Conservation (phyloP, 2,329 filamentous ascomycete species). For the Aspergillus novoparasiticus region DNA sequence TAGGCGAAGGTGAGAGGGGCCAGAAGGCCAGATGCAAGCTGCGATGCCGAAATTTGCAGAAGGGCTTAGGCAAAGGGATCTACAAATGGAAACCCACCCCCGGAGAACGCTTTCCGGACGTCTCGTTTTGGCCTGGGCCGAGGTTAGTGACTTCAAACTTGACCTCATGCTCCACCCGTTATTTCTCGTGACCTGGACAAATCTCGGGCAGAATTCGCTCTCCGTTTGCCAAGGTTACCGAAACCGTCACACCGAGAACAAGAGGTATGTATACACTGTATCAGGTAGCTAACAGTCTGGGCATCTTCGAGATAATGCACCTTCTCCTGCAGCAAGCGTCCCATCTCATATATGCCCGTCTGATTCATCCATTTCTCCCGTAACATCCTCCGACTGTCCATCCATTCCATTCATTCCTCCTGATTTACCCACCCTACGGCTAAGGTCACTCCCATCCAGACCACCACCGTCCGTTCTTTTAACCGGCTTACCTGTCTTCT, state of each 20-base stretch:
- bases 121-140: constrained; percentile 10
- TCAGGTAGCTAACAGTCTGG: not conserved
- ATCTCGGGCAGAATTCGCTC: constrained; percentile 3
- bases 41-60: constrained; percentile 1
- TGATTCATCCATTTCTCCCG: not conserved
- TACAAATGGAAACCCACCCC: constrained; percentile 11
- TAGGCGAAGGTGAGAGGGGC: constrained; percentile 6
- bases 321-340: not conserved
- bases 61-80: constrained; percentile 9
- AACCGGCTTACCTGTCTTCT: not conserved
- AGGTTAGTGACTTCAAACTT: constrained; percentile 2
- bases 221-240: not conserved
- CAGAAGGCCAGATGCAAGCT: not conserved
- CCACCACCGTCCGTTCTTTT: not conserved
- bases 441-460: constrained; percentile 1
- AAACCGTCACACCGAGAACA: constrained; percentile 5
- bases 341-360: not conserved
- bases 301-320: not conserved
- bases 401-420: not conserved
- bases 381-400: no score
- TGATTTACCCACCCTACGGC: not conserved
- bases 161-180: not conserved
- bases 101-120: constrained; percentile 18
- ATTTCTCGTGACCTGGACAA: constrained; percentile 6
- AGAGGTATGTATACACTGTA: no score